phyloP scores from a whole-genome alignment of 2,329 filamentous ascomycete genomes.

The Gaeumannomyces tritici region DNA sequence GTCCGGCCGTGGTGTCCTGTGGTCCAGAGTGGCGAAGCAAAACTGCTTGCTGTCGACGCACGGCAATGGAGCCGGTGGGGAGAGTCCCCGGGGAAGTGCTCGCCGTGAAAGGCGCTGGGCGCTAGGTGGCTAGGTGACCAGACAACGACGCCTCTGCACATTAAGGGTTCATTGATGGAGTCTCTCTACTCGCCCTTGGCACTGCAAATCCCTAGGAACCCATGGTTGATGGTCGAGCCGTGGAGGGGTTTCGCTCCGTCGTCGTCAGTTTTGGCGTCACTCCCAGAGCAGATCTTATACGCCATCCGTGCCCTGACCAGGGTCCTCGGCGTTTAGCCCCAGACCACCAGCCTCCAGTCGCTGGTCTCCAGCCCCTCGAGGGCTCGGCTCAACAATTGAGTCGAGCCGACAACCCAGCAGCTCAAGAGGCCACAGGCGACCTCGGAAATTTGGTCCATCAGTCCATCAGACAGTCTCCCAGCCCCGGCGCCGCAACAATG shows the following conservation, averaged over 20 bases:
- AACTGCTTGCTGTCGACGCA: not conserved
- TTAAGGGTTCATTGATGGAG: not conserved
- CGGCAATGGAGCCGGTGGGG: not conserved
- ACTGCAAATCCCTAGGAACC: not conserved
- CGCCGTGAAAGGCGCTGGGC: too few relatives aligned
- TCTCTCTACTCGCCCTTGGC: not conserved
- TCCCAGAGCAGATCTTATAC: not conserved
- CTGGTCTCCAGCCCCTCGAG: not conserved
- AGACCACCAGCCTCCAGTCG: not conserved
- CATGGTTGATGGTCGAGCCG: too few relatives aligned
- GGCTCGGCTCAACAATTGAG: not conserved
- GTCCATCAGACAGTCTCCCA: not conserved
- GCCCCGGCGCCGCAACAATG: not conserved
- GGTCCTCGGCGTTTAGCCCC: too few relatives aligned
- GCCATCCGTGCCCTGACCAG: not conserved
- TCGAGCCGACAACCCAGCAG: too few relatives aligned
- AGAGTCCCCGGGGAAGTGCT: not conserved
- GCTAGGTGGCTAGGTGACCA: not conserved
- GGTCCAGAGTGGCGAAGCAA: not conserved
- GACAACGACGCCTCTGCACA: not conserved
- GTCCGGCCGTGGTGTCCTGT: not conserved
- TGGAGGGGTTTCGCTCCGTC: too few relatives aligned
- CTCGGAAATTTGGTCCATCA: not conserved
- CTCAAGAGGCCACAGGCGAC: not conserved
- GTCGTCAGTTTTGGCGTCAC: not conserved